A percentile compares a stretch with the other conserved stretches of the same genome.
phyloP scores from a whole-genome alignment of 2,329 filamentous ascomycete species.

The Periconia macrospinosa region DNA sequence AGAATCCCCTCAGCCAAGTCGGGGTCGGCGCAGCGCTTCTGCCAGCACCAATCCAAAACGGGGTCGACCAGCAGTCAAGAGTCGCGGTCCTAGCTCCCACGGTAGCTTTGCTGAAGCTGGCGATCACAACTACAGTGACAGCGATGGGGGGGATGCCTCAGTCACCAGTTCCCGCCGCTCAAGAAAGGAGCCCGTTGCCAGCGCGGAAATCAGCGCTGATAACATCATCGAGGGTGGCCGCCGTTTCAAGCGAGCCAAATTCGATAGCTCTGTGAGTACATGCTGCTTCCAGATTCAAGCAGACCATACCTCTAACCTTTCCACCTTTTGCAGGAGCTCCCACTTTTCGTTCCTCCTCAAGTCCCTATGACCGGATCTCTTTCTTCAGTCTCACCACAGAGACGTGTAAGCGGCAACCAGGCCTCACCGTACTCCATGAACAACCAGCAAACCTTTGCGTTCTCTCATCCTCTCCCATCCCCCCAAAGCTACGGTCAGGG shows the following conservation, averaged over 20 bases:
- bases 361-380: conserved; percentile 92
- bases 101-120: conserved; percentile 61
- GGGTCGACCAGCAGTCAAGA: conserved; percentile 69
- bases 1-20: conserved; percentile 68
- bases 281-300: conserved; percentile 9
- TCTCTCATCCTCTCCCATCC: conserved; percentile 76
- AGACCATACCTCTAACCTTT: conserved; percentile 24
- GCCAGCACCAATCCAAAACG: conserved; percentile 64
- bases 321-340: conserved; percentile 71
- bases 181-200: conserved; percentile 83
- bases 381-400: conserved; percentile 91
- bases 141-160: conserved; percentile 77
- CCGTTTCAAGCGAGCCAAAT: conserved; percentile 83
- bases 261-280: conserved; percentile 89
- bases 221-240: conserved; percentile 98
- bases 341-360: conserved; percentile 80
- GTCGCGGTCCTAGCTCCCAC: conserved; percentile 63
- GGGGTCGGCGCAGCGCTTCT: conserved; percentile 77
- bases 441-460: conserved; percentile 78
- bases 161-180: conserved; percentile 70
- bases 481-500: conserved; percentile 70
- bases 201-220: conserved; percentile 95
- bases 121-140: conserved; percentile 85
- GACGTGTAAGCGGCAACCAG: conserved; percentile 72
- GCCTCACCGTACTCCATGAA: conserved; percentile 74